Base-by-base conservation (phyloP, 2,329 filamentous ascomycete genomes). In the Talaromyces piceae region DNA sequence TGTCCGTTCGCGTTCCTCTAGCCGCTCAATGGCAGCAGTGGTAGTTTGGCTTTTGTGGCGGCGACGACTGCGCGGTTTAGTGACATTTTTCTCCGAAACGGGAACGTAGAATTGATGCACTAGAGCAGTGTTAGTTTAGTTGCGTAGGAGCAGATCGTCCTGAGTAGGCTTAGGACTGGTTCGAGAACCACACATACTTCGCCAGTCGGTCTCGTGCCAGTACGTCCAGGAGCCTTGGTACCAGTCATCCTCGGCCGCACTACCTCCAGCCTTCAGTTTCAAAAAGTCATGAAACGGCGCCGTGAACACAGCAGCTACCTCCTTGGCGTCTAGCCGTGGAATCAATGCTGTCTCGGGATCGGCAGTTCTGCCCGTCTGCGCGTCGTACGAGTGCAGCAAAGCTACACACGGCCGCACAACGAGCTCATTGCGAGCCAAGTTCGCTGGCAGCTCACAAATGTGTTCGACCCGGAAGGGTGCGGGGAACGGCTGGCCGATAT, bases 71-170 rank as follows among this genome's bases (percentile, higher is more conserved):
- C 30, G 61, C 0, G 86, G 83, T 67, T 79, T 83, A 8, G 81
- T 78, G 18, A 91, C 85, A 22, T 73, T 78, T 70, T 88, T 83
- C 61, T 84, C 80, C 49, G 79, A 79, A 30, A 91, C 81, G 2
- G 88, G 91, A 23, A 96, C 90, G 71, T 88, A 87, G 71, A 96
- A 97, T 70, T 91, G 91, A 70, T 96, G 91, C 77, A 95, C 78
- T 59, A 78, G 73, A 41, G 54, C 5, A 18, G 27, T 8, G 18
- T 49, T 49, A 44, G 44, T 52, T 23, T 6, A 5, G 18, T 1
- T 7, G 28, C 18, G 6, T 23, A 16, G 8, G 43, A 46, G 18
- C 25, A 23, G 13, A 9, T 6, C 25, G n/a, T n/a, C n/a, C n/a
- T n/a, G n/a, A n/a, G n/a, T n/a, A n/a, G n/a, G n/a, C n/a, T n/a